These are phyloP conservation scores for Fusarium sublunatum DNA, from an alignment of 2,329 filamentous ascomycete species.

Conservation along the genomic window DNA sequence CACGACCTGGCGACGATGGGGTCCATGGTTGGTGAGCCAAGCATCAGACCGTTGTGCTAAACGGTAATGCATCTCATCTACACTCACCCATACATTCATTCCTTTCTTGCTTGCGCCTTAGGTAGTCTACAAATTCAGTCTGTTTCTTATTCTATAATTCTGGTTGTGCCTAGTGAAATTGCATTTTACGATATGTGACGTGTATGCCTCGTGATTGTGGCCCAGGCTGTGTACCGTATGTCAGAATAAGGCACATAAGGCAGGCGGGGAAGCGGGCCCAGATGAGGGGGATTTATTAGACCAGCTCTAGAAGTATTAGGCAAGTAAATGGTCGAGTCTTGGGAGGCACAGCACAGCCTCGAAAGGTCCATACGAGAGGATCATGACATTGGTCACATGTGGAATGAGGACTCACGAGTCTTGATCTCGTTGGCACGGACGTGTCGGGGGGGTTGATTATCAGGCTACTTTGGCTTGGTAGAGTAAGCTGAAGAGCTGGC, in stretches of 20 bases:
- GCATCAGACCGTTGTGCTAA: conserved; percentile 11
- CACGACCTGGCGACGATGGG: conserved; percentile 4
- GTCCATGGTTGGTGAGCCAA: conserved; percentile 13
- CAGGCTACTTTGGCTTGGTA: not conserved
- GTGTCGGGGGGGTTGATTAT: conserved; percentile 2
- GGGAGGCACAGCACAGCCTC: conserved; percentile 25
- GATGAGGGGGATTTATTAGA: conserved; percentile 1
- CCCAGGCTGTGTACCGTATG: not conserved
- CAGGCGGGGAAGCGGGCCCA: not conserved
- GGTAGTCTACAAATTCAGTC: conserved; percentile 44
- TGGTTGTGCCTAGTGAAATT: not conserved
- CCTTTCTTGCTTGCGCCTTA: conserved; percentile 39
- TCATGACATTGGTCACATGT: conserved; percentile 33
- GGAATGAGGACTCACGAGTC: conserved; percentile 12
- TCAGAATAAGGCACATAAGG: not conserved
- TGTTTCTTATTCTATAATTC: conserved; percentile 30
- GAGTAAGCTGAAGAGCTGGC: not conserved
- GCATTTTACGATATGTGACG: conserved; percentile 2
- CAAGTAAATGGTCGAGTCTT: not conserved
- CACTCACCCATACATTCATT: conserved; percentile 27
- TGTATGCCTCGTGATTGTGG: not conserved
- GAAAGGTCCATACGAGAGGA: conserved; percentile 22
- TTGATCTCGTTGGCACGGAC: conserved; percentile 3
- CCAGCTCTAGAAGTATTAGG: not conserved
- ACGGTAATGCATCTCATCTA: conserved; percentile 15